Evolutionary conservation across 352 stramenopile species (phyloP), one percentile per base, ranked within the genome.

Genomic region (Thalassiosira hispida): DNA sequence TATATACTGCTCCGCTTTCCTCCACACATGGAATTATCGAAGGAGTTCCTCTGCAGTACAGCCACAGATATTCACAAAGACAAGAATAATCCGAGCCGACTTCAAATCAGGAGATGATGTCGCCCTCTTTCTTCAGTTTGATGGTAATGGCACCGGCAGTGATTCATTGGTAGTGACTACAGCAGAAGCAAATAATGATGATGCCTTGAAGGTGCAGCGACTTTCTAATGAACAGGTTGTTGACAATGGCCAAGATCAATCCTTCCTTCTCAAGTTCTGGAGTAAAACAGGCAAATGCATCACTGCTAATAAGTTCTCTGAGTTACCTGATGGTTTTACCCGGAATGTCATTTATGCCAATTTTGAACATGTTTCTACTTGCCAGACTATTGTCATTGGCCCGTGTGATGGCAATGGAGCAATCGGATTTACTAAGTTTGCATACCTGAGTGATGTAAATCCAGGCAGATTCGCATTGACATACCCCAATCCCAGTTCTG

Each of bases 21-120:
- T 67, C 1, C 65, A 74, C 40, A 74, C 65, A 46, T 74, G 65
- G 65, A 74, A 74, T 44, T 65, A 74, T 35, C 35, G 65, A 27
- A 63, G 23, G 20, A 46, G 22, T 25, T 51, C 51, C 9, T 52
- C 35, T 7, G 20, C 33, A 44, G 47, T 52, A 1, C 27, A 63
- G 35, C 51, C 65, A n/a, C 49, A 65, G 18, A 55, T 74, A 55
- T 74, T 74, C 27, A 59, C 51, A 33, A 56, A 67, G 40, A 67
- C 65, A 33, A 44, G 65, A 22, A 57, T 74, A 40, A 56, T 63
- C 20, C 33, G 46, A 47, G 31, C 51, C 14, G 18, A 42, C 20
- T 74, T 74, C 42, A 20, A 55, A 1, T 5, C 0, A 8, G 27
- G 22, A 56, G 35, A 66, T 23, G 25, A 67, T 14, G 35, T 40